Evolutionary conservation across 805 yeast genomes (phyloP).

Genomic region (Teunomyces aglyptinius): DNA sequence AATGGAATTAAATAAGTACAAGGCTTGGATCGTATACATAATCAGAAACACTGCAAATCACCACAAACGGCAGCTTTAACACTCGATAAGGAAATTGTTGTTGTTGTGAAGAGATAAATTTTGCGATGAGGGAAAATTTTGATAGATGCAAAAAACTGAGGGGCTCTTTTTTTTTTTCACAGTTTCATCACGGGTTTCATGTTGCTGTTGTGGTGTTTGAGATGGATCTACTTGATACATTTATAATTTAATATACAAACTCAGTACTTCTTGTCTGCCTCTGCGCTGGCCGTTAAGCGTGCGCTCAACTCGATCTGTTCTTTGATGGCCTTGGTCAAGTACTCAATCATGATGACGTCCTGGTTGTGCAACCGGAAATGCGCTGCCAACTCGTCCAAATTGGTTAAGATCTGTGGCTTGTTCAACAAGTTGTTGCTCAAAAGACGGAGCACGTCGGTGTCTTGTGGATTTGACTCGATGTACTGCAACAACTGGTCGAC

Average conservation of each 20-base stretch:
- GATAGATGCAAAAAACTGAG: background rate
- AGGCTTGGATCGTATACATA: constrained; percentile 5
- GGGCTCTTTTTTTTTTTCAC: too few relatives aligned
- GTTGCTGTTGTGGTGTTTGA: too few relatives aligned
- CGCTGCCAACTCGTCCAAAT: constrained; percentile 52
- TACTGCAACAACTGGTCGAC: constrained; percentile 51
- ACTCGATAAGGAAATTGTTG: background rate
- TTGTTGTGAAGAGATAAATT: constrained; percentile 1
- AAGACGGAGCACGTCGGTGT: constrained; percentile 61
- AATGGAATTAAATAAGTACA: background rate
- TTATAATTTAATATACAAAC: constrained; percentile 4
- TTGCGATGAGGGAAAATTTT: constrained; percentile 6
- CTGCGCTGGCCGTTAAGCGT: constrained; percentile 45
- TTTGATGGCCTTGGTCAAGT: constrained; percentile 77
- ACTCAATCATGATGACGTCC: constrained; percentile 79
- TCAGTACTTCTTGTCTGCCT: constrained; percentile 15
- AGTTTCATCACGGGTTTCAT: too few relatives aligned
- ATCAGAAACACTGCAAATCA: background rate
- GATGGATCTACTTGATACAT: background rate
- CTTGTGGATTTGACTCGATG: constrained; percentile 40
- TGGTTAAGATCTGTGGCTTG: constrained; percentile 49
- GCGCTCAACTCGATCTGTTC: constrained; percentile 81
- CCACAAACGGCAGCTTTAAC: background rate
- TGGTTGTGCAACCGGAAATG: constrained; percentile 71
- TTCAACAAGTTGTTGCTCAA: constrained; percentile 57